A percentile compares a stretch with the other conserved stretches of the same genome.
Evolutionary conservation across 1,284 basidiomycete species (phyloP).

Genomic region (Ustilago nuda): DNA sequence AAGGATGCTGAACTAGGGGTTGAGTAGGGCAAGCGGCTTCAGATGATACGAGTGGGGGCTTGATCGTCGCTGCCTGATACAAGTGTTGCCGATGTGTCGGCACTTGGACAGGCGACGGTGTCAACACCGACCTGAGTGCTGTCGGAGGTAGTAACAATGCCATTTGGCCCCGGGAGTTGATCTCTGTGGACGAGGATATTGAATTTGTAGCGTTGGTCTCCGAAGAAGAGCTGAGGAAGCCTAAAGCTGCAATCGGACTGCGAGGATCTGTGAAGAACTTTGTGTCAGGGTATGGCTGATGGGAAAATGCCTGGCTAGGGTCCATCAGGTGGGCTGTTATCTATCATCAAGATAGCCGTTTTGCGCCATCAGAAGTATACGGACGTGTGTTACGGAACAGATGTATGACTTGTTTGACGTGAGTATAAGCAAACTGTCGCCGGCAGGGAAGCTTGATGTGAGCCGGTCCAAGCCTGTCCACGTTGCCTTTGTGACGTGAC

Average conservation of each 20-base stretch:
- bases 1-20: background rate
- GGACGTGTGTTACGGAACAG: background rate
- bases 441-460: too few species aligned
- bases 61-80: too few species aligned
- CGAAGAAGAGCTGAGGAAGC: background rate
- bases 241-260: background rate
- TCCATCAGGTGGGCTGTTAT: background rate
- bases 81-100: background rate
- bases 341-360: background rate
- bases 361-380: background rate
- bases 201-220: too few species aligned
- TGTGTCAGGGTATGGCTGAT: background rate
- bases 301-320: background rate
- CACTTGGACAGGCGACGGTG: background rate
- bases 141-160: background rate
- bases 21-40: background rate
- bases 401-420: too few species aligned
- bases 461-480: too few species aligned
- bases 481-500: too few species aligned
- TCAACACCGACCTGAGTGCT: background rate
- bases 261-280: background rate
- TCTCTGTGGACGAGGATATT: too few species aligned
- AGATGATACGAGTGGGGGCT: background rate
- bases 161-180: background rate
- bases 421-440: too few species aligned